Evolutionary conservation across 2,329 filamentous ascomycete genomes (phyloP).

Genomic region (Ambrosiella cleistominuta): DNA sequence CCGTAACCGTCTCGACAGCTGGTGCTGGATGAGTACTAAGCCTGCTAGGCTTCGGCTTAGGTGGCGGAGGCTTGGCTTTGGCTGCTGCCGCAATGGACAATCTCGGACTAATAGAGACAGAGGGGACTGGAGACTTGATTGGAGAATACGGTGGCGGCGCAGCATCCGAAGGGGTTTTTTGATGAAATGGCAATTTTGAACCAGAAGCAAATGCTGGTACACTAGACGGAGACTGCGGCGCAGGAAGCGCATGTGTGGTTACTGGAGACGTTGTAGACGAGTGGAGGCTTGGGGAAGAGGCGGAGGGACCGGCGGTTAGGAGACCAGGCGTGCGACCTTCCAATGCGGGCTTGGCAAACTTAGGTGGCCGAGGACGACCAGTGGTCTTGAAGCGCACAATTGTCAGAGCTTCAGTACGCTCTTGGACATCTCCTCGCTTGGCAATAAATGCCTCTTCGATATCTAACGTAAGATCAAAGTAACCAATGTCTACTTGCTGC

Average conservation of each 20-base stretch:
- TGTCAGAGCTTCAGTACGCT: conserved; percentile 62
- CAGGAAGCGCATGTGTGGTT: conserved; percentile 15
- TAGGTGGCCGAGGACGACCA: conserved; percentile 45
- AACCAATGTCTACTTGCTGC: conserved; percentile 93
- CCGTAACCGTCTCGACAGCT: conserved; percentile 62
- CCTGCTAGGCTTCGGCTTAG: conserved; percentile 60
- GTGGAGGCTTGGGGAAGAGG: conserved; percentile 13
- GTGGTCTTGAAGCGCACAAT: conserved; percentile 89
- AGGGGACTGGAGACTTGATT: conserved; percentile 16
- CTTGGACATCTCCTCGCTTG: conserved; percentile 78
- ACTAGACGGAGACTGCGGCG: conserved; percentile 17
- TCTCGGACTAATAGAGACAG: conserved; percentile 20
- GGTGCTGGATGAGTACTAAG: conserved; percentile 42
- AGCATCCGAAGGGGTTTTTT: conserved; percentile 22
- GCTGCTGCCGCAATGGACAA: conserved; percentile 33
- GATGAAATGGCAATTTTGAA: conserved; percentile 18
- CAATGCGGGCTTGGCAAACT: conserved; percentile 39
- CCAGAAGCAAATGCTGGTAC: conserved; percentile 7
- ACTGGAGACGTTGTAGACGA: conserved; percentile 13
- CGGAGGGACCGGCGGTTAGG: conserved; percentile 31
- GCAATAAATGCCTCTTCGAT: conserved; percentile 79
- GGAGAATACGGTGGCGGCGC: conserved; percentile 56
- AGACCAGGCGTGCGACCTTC: conserved; percentile 30
- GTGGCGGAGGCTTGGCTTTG: conserved; percentile 53
- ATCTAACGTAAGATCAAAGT: conserved; percentile 83